These are phyloP conservation scores for Sarocladiaceae sp. DNA, from an alignment of 2,329 filamentous ascomycete genomes.

Conservation along the genomic window DNA sequence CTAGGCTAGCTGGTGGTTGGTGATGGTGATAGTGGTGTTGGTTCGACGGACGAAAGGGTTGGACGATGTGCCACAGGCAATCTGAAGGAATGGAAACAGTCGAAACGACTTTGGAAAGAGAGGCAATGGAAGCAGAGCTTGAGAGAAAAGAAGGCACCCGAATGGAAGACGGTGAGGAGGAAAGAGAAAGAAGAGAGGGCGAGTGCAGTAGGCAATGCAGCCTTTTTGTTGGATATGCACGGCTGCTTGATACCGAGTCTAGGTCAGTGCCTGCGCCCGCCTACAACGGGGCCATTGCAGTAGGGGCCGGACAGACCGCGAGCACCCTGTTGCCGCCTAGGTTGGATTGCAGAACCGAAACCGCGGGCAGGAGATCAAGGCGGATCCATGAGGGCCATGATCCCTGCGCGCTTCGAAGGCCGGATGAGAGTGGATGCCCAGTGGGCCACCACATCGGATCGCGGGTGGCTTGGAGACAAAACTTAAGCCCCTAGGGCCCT, in stretches of 20 bases:
- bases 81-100: constrained; percentile 10
- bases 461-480: constrained; percentile 8
- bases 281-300: too few species aligned
- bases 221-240: constrained; percentile 2
- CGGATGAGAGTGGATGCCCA: constrained; percentile 2
- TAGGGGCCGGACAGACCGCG: too few species aligned
- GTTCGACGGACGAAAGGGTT: constrained; percentile 10
- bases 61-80: constrained; percentile 11
- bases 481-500: too few species aligned
- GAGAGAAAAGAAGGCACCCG: constrained; percentile 9
- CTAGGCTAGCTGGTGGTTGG: not conserved
- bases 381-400: not conserved
- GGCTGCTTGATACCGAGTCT: not conserved
- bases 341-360: constrained; percentile 8
- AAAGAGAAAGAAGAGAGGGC: constrained; percentile 8
- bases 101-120: constrained; percentile 10
- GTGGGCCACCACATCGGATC: constrained; percentile 8
- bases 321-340: too few species aligned
- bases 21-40: constrained; percentile 1
- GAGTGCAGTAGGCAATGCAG: constrained; percentile 7
- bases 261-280: not conserved
- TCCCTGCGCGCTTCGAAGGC: constrained; percentile 5
- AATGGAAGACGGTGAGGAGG: constrained; percentile 10
- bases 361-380: constrained; percentile 6
- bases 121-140: constrained; percentile 11